Base-by-base conservation (phyloP, 2,329 filamentous ascomycete species). In the Curvularia sp. region DNA sequence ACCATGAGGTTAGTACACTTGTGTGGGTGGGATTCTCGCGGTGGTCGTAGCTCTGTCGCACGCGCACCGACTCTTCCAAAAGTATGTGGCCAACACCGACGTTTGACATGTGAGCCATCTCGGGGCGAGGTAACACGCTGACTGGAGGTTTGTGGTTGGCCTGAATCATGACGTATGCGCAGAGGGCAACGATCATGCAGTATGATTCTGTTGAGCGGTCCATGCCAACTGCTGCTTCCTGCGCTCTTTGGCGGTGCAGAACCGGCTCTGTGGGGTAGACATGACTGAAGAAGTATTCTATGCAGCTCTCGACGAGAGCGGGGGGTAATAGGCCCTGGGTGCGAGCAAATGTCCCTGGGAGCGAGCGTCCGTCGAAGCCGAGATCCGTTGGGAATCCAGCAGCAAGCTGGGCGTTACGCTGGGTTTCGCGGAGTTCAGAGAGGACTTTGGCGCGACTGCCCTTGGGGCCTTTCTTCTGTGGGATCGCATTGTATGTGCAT, bases 241-340 rank as follows among this genome's bases (percentile, higher is more conserved):
- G 85, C 53, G 82, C 76, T 52, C 76, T 77, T 59, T 78, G 75
- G 39, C 78, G 78, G 63, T 87, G 83, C 7, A 88, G 74, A 4
- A 88, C 80, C 0, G 86, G 86, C 79, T 87, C 86, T 52, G 86
- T 86, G n/a, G 86, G 85, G 63, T 88, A 88, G 53, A 88, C 82
- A 69, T 87, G 81, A 65, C 81, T 78, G 74, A 87, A 86, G 75
- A 85, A 89, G 62, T 85, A 85, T 44, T 88, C 85, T 57, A 88
- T 78, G 69, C 85, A 88, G 53, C 74, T 75, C 43, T 81, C 74
- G 69, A 85, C 72, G 77, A 86, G 63, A 77, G 82, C 70, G 77
- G 79, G 72, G 72, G 80, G 72, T 70, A 83, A 65, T 75, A 88
- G 73, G 62, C 82, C 75, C 61, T 80, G 75, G 63, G 81, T 80